Evolutionary conservation across 768 basidiomycete species (phyloP).

Genomic region (Lactarius hatsudake): DNA sequence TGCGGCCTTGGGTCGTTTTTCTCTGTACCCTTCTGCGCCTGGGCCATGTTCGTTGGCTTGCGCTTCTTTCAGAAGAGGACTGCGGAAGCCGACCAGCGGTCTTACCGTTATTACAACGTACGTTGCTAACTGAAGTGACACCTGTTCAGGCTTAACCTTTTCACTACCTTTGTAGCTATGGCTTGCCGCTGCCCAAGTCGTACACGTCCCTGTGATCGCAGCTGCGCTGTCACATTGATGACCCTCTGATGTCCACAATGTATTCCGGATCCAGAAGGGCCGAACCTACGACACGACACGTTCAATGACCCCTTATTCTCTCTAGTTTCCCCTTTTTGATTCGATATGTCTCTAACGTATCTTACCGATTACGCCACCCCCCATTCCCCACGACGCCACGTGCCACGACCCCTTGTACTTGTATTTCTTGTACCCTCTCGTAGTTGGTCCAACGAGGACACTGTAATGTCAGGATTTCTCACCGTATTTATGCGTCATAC

Average conservation of each 20-base stretch:
- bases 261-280: not conserved
- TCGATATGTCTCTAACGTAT: not conserved
- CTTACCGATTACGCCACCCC: not conserved
- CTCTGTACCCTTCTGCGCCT: slow-evolving; percentile 17
- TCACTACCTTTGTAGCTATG: not conserved
- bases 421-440: not conserved
- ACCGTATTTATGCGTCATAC: not conserved
- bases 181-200: slow-evolving; percentile 18
- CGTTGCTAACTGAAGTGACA: not conserved
- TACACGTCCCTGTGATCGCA: slow-evolving; percentile 8
- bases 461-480: not conserved
- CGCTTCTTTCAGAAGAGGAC: slow-evolving; percentile 26
- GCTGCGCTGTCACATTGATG: not conserved
- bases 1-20: slow-evolving; percentile 28
- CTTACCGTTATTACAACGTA: slow-evolving; percentile 35
- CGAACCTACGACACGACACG: not conserved
- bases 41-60: slow-evolving; percentile 27
- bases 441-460: not conserved
- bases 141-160: not conserved
- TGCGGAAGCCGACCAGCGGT: slow-evolving; percentile 29
- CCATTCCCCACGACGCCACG: not conserved
- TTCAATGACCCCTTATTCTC: not conserved
- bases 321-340: not conserved
- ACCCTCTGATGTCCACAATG: not conserved
- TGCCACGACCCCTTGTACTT: not conserved